Base-by-base conservation (phyloP, 768 basidiomycete species). In the Melanogaster broomeanus region DNA sequence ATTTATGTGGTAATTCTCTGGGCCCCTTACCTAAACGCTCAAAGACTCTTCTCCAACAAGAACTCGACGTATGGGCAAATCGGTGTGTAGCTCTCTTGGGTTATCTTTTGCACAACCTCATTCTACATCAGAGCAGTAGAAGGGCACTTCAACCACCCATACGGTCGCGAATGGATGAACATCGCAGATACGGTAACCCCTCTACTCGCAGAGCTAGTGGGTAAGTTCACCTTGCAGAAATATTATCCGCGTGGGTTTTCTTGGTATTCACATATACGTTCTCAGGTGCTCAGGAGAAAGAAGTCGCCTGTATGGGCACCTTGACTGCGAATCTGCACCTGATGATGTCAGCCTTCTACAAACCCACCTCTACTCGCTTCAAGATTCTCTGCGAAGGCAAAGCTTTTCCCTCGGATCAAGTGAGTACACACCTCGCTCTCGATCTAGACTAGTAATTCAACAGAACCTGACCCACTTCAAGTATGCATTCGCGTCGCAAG, bases 401-500 rank as follows among this genome's bases (percentile, higher is more conserved):
- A 52, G 94, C 95, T 2, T 99, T 99, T 71, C 95, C 97, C 62
- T 95, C 92, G 68, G 97, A 99, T 79, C 90, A 93, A 77, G 96
- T 90, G 49, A 58, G 82, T 66, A 37, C 46, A 40, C 39, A 34
- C 8, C 16, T 22, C 53, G 27, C 46, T 48, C 60, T 47, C n/a
- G 5, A 35, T 51, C 38, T 28, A 46, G 47, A 53, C 34, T 25
- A 51, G 56, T 18, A 63, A 57, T 48, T 45, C 42, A 56, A 38
- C 50, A n/a, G 6, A n/a, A 53, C 49, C 21, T 39, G 3, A 27
- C 33, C 49, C 21, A 28, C 50, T 51, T 45, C 39, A 64, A 98
- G 95, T 98, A 98, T 70, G 97, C 96, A 30, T 92, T 98, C 65
- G 81, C 88, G 49, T 97, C 96, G n/a, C 97, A 98, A 74, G 90